These are phyloP conservation scores for Hericium coralloides DNA, from an alignment of 768 basidiomycete species.

Conservation along the genomic window DNA sequence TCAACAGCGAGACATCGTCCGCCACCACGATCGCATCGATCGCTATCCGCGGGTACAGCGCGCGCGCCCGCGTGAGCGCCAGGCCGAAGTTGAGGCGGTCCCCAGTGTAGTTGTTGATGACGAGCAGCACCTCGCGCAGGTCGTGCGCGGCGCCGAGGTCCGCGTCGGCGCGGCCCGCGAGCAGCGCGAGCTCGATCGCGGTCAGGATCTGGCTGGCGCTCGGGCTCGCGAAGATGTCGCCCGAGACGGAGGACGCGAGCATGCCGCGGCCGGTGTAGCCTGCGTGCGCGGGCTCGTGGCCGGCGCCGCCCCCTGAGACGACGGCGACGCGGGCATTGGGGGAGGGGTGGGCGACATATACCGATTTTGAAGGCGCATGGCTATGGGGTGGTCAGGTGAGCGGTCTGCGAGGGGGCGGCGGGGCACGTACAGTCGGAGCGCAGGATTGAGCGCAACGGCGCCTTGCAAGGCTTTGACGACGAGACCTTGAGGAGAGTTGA, in stretches of 20 bases:
- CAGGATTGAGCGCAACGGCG: constrained; percentile 31
- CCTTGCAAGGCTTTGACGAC: constrained; percentile 36
- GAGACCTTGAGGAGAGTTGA: constrained; percentile 31
- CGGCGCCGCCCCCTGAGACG: constrained; percentile 43
- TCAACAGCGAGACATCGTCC: constrained; percentile 44
- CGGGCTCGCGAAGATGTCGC: constrained; percentile 55
- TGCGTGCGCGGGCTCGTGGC: constrained; percentile 54
- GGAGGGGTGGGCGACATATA: constrained; percentile 21
- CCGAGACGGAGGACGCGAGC: constrained; percentile 47
- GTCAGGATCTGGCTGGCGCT: constrained; percentile 49
- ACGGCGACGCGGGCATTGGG: constrained; percentile 27
- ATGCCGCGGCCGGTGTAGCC: constrained; percentile 51
- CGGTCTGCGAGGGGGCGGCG: background rate
- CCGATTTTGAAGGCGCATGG: constrained; percentile 28
- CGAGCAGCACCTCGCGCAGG: constrained; percentile 22
- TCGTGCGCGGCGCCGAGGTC: background rate
- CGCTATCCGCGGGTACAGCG: background rate
- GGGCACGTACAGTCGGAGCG: constrained; percentile 24
- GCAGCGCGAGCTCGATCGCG: constrained; percentile 38
- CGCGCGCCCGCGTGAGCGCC: background rate
- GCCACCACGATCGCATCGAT: constrained; percentile 15
- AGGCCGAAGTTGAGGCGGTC: constrained; percentile 53
- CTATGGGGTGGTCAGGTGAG: constrained; percentile 13
- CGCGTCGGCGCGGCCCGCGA: constrained; percentile 5
- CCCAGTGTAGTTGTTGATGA: constrained; percentile 45